These are phyloP conservation scores for Massariosphaeria phaeospora DNA, from an alignment of 495 filamentous ascomycete genomes.

Conservation along the genomic window DNA sequence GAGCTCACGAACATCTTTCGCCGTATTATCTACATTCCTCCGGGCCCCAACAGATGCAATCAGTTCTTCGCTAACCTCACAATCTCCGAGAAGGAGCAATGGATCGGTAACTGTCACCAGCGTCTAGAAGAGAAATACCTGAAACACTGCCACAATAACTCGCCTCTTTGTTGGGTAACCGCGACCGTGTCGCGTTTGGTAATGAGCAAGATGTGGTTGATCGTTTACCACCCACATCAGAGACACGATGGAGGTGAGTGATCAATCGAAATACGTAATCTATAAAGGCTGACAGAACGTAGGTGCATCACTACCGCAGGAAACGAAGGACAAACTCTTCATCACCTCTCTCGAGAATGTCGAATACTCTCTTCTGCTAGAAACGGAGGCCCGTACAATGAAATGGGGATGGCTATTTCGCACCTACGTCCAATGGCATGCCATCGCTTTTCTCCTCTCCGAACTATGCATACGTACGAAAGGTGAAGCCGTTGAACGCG, in stretches of 20 bases:
- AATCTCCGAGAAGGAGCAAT: constrained; percentile 52
- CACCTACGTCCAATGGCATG: constrained; percentile 78
- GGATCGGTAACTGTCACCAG: constrained; percentile 59
- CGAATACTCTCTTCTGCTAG: constrained; percentile 63
- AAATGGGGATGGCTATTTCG: constrained; percentile 79
- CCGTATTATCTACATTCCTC: constrained; percentile 41
- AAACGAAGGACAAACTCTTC: constrained; percentile 68
- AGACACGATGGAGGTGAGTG: constrained; percentile 37
- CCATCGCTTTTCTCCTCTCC: constrained; percentile 67
- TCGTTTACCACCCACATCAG: constrained; percentile 56
- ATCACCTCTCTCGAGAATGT: constrained; percentile 69
- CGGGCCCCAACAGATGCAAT: constrained; percentile 39
- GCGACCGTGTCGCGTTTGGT: constrained; percentile 64
- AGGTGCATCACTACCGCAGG: constrained; percentile 44
- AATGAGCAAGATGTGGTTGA: constrained; percentile 63
- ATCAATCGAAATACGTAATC: background rate
- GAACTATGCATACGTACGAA: constrained; percentile 71
- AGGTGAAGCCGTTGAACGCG: constrained; percentile 67
- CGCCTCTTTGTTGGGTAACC: constrained; percentile 64
- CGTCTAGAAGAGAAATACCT: constrained; percentile 65
- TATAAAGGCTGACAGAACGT: constrained; percentile 4
- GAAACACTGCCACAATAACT: constrained; percentile 53
- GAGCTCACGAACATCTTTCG: constrained; percentile 43
- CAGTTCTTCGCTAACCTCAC: constrained; percentile 43
- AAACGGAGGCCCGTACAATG: constrained; percentile 54